Evolutionary conservation across 129 eudicot species (phyloP), one percentile per base, ranked within the genome.

Genomic region (Cynara cardunculus): DNA sequence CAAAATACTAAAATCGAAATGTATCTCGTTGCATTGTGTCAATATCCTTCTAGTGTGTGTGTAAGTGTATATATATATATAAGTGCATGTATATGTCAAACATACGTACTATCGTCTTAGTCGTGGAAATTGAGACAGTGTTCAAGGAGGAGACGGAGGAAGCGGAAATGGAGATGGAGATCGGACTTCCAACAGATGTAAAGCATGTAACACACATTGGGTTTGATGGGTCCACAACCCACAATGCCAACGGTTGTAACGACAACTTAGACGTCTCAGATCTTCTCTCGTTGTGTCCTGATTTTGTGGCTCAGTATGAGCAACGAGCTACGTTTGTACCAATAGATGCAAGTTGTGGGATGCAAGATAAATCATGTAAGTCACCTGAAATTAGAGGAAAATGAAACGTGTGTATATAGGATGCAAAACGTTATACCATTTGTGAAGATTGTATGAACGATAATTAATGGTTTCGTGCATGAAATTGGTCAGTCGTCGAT

Each of bases 131-230:
- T 22, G 64, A 37, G 34, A 32, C 26, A 87, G 93, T 84, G 44
- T 84, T 83, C 82, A 88, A 89, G 83, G 93, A 93, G 28, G 97
- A 90, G 78, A 53, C 78, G 26, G 92, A 90, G 46, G 91, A 88
- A 64, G 44, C 66, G 71, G 93, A 89, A 25, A 61, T 75, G 83
- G 90, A 87, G 44, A 77, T 93, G 87, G 96, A 93, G 71, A 93
- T 93, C 19, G 96, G 97, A 27, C 61, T 86, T 30, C 97, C 96
- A 27, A 93, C 96, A 0, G 87, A 90, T 67, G 93, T 93, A 81
- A 93, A 93, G 81, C 97, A 93, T 69, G 96, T 93, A 24, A 89
- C 97, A 22, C 97, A 90, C 85, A 90, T 88, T 39, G 97, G 97
- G 59, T 25, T 88, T 44, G 97, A 89, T 81, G 89, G 88, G 10